Evolutionary conservation across 2,329 filamentous ascomycete species (phyloP).

Genomic region (Rosellinia necatrix): DNA sequence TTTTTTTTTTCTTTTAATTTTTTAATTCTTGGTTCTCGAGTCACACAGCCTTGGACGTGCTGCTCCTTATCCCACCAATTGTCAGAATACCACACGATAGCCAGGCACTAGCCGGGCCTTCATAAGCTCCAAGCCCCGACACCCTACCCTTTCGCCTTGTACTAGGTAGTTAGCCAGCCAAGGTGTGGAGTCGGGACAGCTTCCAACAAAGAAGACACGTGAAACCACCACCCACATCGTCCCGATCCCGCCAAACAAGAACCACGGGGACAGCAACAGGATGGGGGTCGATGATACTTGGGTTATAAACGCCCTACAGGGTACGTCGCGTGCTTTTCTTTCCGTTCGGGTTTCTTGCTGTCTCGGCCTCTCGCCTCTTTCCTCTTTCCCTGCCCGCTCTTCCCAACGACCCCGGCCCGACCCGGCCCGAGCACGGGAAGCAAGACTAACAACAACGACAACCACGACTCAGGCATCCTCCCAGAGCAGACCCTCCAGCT

Average conservation of each 20-base stretch:
- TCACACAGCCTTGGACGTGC: neutral
- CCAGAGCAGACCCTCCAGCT: slow-evolving; percentile 50
- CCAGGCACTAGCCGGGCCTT: neutral
- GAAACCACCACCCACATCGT: neutral
- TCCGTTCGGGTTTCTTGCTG: too few species aligned
- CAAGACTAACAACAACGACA: slow-evolving; percentile 2
- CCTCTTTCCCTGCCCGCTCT: too few species aligned
- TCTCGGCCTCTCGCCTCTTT: neutral
- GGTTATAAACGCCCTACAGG: slow-evolving; percentile 37
- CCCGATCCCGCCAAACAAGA: neutral
- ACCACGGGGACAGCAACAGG: neutral
- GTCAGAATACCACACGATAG: neutral
- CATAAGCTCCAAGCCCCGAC: too few species aligned
- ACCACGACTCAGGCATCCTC: slow-evolving; percentile 42
- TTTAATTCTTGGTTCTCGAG: neutral
- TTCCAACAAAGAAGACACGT: neutral
- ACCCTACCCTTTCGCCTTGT: too few species aligned
- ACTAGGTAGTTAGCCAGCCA: too few species aligned
- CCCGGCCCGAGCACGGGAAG: too few species aligned
- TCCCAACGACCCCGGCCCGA: too few species aligned
- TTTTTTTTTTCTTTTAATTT: neutral
- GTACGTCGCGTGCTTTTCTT: slow-evolving; percentile 23
- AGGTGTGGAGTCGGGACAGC: neutral
- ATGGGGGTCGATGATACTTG: slow-evolving; percentile 35
- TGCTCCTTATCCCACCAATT: neutral